A percentile compares a stretch with the other conserved stretches of the same genome.
Evolutionary conservation across 1,284 basidiomycete genomes (phyloP).

Genomic region (Melanopsichium pennsylvanicum): DNA sequence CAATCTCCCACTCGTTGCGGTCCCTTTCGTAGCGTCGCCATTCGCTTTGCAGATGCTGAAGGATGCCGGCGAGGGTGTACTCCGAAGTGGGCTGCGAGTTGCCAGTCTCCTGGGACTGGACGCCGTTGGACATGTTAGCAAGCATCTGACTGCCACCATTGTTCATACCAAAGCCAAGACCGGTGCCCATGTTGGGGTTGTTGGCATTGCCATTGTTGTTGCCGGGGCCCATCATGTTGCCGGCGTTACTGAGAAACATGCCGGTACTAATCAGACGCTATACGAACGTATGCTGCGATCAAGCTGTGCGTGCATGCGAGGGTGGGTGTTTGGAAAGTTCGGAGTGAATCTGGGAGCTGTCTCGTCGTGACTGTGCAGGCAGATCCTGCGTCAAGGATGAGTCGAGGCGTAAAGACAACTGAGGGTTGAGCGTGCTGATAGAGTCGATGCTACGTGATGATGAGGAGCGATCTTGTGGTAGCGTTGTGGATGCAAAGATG

Average conservation of each 20-base stretch:
- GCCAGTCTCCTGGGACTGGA: constrained; percentile 40
- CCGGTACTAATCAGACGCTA: not conserved
- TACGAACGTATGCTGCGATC: not conserved
- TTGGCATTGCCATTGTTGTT: constrained; percentile 32
- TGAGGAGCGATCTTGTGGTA: not conserved
- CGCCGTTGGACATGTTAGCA: constrained; percentile 42
- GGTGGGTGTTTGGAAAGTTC: not conserved
- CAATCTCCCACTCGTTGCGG: constrained; percentile 99
- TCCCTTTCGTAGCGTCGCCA: constrained; percentile 92
- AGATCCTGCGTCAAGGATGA: not conserved
- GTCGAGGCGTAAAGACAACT: not conserved
- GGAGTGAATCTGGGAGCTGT: not conserved
- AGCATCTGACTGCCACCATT: constrained; percentile 40
- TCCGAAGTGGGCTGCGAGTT: constrained; percentile 43
- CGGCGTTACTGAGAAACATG: constrained; percentile 45
- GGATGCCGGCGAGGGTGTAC: constrained; percentile 84
- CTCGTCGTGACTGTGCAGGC: not conserved
- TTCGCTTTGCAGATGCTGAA: constrained; percentile 97
- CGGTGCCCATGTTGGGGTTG: constrained; percentile 27
- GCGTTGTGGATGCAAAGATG: not conserved
- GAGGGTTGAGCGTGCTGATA: too few species aligned
- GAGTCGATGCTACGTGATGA: not conserved
- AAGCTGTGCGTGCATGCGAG: constrained; percentile 3
- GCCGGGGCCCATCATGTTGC: constrained; percentile 35
- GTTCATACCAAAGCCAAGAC: constrained; percentile 38